Base-by-base conservation (phyloP, 2,329 filamentous ascomycete genomes). In the Penicillium sp. region DNA sequence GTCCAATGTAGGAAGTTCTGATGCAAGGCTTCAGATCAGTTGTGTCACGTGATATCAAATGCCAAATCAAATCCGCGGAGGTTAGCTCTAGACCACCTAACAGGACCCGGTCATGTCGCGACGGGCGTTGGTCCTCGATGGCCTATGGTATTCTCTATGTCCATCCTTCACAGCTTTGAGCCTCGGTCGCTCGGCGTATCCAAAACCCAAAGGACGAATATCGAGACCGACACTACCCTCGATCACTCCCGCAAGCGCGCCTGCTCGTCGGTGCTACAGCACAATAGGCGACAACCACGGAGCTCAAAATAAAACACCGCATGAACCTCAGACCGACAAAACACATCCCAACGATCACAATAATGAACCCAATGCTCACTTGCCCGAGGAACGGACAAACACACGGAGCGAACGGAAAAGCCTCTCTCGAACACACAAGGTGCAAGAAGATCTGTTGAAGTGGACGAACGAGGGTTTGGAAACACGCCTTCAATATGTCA, bases 121-220 rank as follows among this genome's bases (percentile, higher is more conserved):
- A 50, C 63, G 52, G 57, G 57, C 59, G 39, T 54, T 72, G 27
- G 58, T 70, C 43, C 57, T 73, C 31, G 73, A 75, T 61, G 73
- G 70, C 34, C 62, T 77, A 45, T 77, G 73, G 74, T 70, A 70
- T 54, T 75, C 69, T 54, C 62, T 77, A 32, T 74, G 74, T 62
- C 74, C 73, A 42, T 72, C 71, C 13, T 72, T 74, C 34, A 61
- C 54, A 13, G 52, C 54, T 3, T 51, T 58, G 13, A 48, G 55
- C 13, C 46, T 71, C n/a, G 54, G 43, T 45, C 59, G 57, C 11
- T 54, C 58, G 21, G 13, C 36, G 31, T 45, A 58, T 14, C 42
- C 63, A 13, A 56, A 52, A 41, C 21, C 41, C 24, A 50, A 32
- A 3, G 61, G 55, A 38, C 57, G 44, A 34, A 56, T 24, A 32